phyloP scores from a whole-genome alignment of 768 basidiomycete genomes.

The Pisolithus marmoratus region DNA sequence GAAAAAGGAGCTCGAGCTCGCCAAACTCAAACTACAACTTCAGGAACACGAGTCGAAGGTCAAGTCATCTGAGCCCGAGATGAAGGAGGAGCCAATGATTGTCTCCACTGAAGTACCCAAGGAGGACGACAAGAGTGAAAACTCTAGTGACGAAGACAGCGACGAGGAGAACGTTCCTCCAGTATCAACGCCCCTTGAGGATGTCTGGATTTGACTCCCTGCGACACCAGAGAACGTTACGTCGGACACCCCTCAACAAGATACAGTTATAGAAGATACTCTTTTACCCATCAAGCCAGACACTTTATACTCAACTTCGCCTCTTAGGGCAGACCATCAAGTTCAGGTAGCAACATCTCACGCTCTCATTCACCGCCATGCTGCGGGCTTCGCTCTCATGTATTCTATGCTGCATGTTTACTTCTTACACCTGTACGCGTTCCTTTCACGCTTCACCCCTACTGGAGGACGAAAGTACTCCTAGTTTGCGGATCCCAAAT shows the following conservation, averaged over 20 bases:
- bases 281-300: conserved; percentile 12
- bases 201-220: conserved; percentile 30
- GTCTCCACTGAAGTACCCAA: conserved; percentile 10
- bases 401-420: conserved; percentile 40
- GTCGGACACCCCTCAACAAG: conserved; percentile 10
- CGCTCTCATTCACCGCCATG: conserved; percentile 27
- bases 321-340: conserved; percentile 16
- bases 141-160: conserved; percentile 34
- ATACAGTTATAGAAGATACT: conserved; percentile 26
- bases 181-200: conserved; percentile 24
- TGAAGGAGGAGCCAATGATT: conserved; percentile 37
- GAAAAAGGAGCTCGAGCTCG: conserved; percentile 56
- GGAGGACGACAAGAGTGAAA: conserved; percentile 28
- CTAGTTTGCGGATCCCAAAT: conserved; percentile 8
- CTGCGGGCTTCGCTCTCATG: conserved; percentile 30
- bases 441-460: conserved; percentile 34
- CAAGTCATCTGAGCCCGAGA: conserved; percentile 36
- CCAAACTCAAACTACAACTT: conserved; percentile 45
- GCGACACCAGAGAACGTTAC: conserved; percentile 13
- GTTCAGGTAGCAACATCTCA: conserved; percentile 20
- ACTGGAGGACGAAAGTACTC: conserved; percentile 23
- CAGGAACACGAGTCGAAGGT: conserved; percentile 50
- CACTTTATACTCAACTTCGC: conserved; percentile 15
- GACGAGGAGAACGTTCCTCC: conserved; percentile 37
- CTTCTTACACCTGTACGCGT: conserved; percentile 38